A percentile compares a stretch with the other conserved stretches of the same genome.
Conservation (phyloP, 2,329 filamentous ascomycete species). For the Zalaria obscura region DNA sequence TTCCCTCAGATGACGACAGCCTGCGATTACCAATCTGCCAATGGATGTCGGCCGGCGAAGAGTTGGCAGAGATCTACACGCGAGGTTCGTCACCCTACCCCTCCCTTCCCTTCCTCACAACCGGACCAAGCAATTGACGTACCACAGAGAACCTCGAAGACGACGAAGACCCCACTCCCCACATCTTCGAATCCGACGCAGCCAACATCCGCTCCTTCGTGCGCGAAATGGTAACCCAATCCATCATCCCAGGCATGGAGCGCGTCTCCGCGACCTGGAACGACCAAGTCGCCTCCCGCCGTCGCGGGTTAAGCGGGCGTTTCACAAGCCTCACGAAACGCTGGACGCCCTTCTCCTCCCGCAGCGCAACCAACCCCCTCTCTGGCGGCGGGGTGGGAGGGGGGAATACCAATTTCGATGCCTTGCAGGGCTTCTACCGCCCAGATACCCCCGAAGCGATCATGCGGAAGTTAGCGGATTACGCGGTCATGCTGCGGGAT, state of each 20-base stretch:
- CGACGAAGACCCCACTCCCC: constrained; percentile 57
- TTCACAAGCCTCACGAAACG: constrained; percentile 89
- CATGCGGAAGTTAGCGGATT: constrained; percentile 87
- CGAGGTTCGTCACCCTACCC: constrained; percentile 30
- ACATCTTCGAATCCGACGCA: constrained; percentile 84
- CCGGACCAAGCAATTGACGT: too few relatives aligned
- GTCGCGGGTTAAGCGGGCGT: constrained; percentile 78
- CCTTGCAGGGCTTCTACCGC: constrained; percentile 62
- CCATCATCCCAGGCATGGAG: constrained; percentile 92
- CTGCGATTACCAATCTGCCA: constrained; percentile 66
- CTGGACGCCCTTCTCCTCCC: constrained; percentile 68
- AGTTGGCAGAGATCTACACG: constrained; percentile 57
- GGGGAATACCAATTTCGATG: constrained; percentile 55
- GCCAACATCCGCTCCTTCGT: constrained; percentile 80
- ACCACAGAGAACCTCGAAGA: constrained; percentile 42
- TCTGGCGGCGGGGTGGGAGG: constrained; percentile 29
- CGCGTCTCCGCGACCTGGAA: constrained; percentile 86
- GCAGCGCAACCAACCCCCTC: constrained; percentile 41
- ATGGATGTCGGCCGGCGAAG: constrained; percentile 81
- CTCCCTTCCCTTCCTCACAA: too few relatives aligned
- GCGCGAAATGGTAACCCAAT: constrained; percentile 89
- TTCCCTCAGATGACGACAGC: constrained; percentile 83
- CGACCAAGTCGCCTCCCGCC: constrained; percentile 83
- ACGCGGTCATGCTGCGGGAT: constrained; percentile 91
- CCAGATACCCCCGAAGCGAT: constrained; percentile 77